Conservation (phyloP, 257 asterid genomes). For the Verbascum thapsus region DNA sequence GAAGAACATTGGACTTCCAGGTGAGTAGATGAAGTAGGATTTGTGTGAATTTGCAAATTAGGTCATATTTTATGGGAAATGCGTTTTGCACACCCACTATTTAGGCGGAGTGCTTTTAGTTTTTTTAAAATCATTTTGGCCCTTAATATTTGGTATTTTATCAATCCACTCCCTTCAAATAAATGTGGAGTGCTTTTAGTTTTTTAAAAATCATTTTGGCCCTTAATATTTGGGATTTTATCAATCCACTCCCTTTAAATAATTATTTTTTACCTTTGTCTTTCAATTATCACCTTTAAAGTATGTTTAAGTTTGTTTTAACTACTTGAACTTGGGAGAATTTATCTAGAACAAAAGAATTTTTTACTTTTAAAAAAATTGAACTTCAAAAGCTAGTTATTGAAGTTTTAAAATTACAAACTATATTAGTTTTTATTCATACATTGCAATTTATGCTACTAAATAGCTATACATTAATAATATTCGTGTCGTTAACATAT, state of each 20-base stretch:
- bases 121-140: background rate
- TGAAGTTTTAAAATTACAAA: too few relatives aligned
- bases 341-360: too few relatives aligned
- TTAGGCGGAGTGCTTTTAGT: background rate
- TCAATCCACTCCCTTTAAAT: background rate
- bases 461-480: too few relatives aligned
- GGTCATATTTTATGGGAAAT: slow-evolving; percentile 25
- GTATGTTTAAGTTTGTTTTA: too few relatives aligned
- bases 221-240: background rate
- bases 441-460: too few relatives aligned
- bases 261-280: background rate
- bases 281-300: background rate
- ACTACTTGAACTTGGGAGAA: too few relatives aligned
- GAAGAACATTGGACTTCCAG: slow-evolving; percentile 2
- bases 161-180: background rate
- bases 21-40: background rate
- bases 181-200: too few relatives aligned
- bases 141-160: background rate
- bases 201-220: background rate
- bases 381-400: too few relatives aligned
- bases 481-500: too few relatives aligned
- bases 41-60: slow-evolving; percentile 15
- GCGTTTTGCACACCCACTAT: slow-evolving; percentile 12
- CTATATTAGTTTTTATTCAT: too few relatives aligned
- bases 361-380: too few relatives aligned